These are phyloP conservation scores for Puccinellia tenuiflora DNA, from an alignment of 176 grass and related monocot genomes.

Conservation along the genomic window DNA sequence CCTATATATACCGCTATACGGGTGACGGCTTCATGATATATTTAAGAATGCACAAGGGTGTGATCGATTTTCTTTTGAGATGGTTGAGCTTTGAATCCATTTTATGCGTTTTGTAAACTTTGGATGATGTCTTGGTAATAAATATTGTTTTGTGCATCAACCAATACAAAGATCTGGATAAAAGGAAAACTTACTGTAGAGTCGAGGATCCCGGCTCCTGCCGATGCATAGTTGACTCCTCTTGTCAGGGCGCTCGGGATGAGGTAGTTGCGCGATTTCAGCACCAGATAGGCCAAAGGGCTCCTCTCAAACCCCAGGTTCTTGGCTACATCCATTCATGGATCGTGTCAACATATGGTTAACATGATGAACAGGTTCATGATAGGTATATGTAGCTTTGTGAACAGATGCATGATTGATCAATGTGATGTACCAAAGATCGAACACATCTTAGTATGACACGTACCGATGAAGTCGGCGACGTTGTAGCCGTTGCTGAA, in stretches of 20 bases:
- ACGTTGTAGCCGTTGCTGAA: slow-evolving; percentile 68
- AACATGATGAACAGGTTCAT: background rate
- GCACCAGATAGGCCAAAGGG: slow-evolving; percentile 24
- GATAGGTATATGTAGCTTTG: too few species aligned
- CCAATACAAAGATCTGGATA: too few species aligned
- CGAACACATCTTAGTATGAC: background rate
- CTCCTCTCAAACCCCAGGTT: slow-evolving; percentile 36
- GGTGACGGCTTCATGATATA: too few species aligned
- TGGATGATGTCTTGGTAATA: too few species aligned
- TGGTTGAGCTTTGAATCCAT: too few species aligned
- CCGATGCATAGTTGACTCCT: slow-evolving; percentile 47
- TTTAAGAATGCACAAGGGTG: too few species aligned
- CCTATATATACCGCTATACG: too few species aligned
- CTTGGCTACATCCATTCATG: background rate
- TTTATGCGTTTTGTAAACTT: too few species aligned
- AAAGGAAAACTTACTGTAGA: too few species aligned
- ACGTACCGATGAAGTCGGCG: slow-evolving; percentile 39
- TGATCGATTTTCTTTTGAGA: too few species aligned
- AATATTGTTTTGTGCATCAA: too few species aligned
- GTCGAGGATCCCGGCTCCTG: background rate
- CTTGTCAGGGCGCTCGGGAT: background rate
- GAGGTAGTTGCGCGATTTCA: background rate
- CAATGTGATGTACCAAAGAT: background rate
- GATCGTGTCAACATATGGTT: background rate
- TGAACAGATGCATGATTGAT: background rate